Conservation (phyloP, 1,139 yeast species). For the Saccharomyces hybrid region DNA sequence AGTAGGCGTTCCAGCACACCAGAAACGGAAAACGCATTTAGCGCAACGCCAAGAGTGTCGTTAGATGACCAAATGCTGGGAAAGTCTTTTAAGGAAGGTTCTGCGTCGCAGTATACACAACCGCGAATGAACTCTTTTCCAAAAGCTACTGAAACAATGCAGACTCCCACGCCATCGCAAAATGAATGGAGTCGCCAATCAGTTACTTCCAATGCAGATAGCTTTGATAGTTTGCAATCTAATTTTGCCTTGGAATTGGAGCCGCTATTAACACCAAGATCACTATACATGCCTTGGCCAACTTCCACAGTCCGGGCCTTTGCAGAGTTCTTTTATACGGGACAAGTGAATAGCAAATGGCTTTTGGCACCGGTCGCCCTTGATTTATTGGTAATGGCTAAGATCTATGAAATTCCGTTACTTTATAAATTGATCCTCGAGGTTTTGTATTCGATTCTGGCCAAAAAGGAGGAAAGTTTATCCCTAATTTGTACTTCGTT, state of each 20-base stretch:
- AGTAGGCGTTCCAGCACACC: conserved; percentile 12
- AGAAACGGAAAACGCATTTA: conserved; percentile 10
- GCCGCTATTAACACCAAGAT: conserved; percentile 58
- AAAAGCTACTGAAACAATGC: neutral
- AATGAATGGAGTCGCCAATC: conserved; percentile 19
- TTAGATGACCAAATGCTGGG: conserved; percentile 18
- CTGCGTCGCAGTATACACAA: conserved; percentile 2
- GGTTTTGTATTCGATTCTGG: conserved; percentile 59
- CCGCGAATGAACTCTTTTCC: neutral
- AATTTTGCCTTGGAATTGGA: conserved; percentile 34
- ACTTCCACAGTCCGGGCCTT: conserved; percentile 56
- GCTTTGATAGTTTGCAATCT: conserved; percentile 14
- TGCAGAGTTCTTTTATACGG: conserved; percentile 67
- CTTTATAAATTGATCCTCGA: conserved; percentile 62
- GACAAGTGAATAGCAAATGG: conserved; percentile 74
- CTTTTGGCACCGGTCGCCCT: conserved; percentile 56
- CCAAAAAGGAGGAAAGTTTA: conserved; percentile 52
- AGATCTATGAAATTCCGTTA: conserved; percentile 58
- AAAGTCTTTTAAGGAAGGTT: conserved; percentile 7
- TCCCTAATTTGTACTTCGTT: conserved; percentile 35
- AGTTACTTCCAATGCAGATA: conserved; percentile 20
- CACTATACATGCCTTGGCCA: conserved; percentile 59
- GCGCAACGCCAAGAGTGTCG: conserved; percentile 8
- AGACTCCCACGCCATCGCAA: conserved; percentile 2
- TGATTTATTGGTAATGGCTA: conserved; percentile 55